A percentile compares a stretch with the other conserved stretches of the same genome.
Conservation (phyloP, 768 basidiomycete species). For the Psilocybe sp. region DNA sequence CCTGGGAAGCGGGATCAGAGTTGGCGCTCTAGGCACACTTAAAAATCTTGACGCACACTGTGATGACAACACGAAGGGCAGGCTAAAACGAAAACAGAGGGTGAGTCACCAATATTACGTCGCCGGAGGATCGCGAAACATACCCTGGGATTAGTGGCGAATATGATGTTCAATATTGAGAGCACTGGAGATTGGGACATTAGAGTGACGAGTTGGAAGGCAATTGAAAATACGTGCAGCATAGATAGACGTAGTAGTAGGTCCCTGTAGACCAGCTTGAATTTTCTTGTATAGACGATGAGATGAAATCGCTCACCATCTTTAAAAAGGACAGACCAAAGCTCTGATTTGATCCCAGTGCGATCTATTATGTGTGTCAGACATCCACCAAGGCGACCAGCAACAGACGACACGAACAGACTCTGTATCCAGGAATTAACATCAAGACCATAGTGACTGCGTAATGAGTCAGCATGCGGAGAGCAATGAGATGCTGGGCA, state of each 20-base stretch:
- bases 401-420: too few species aligned
- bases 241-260: conserved; percentile 9
- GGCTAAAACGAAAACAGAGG: too few species aligned
- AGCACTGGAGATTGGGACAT: conserved; percentile 1
- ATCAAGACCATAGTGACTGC: conserved; percentile 9
- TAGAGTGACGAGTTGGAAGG: too few species aligned
- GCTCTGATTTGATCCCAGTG: too few species aligned
- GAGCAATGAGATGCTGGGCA: neutral
- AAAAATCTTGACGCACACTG: too few species aligned
- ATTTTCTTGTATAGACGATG: neutral
- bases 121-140: too few species aligned
- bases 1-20: too few species aligned
- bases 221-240: neutral
- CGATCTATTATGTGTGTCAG: too few species aligned
- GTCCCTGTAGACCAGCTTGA: neutral
- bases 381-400: too few species aligned
- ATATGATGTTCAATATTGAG: conserved; percentile 6
- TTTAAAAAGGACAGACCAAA: conserved; percentile 5
- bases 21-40: too few species aligned
- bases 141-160: conserved; percentile 6
- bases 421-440: conserved; percentile 3
- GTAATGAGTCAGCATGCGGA: neutral
- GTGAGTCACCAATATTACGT: too few species aligned
- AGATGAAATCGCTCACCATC: conserved; percentile 4
- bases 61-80: too few species aligned